Conservation (phyloP, 257 asterid genomes). For the Solanum peruvianum region DNA sequence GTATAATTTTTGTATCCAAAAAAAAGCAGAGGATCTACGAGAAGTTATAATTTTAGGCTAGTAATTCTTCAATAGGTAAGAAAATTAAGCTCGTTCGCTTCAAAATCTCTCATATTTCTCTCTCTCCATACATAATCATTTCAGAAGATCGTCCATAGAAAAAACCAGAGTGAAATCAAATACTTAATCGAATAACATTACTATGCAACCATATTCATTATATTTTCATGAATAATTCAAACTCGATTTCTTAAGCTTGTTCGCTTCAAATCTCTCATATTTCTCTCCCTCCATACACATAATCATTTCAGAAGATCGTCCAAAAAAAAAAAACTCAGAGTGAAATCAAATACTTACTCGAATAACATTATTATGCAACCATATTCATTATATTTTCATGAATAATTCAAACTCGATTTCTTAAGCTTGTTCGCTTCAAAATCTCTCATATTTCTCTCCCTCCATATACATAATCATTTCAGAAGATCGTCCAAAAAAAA, state of each 20-base stretch:
- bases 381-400: background rate
- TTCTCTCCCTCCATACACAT: background rate
- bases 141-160: background rate
- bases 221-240: no score
- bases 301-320: background rate
- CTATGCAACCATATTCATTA: background rate
- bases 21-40: background rate
- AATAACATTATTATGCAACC: background rate
- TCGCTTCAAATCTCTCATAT: background rate
- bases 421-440: background rate
- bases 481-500: background rate
- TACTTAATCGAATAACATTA: background rate
- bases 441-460: background rate
- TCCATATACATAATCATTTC: background rate
- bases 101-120: background rate
- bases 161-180: background rate
- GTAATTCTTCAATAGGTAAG: background rate
- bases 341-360: background rate
- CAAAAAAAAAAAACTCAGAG: background rate
- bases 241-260: background rate
- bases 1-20: background rate
- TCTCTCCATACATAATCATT: background rate
- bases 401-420: background rate
- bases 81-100: background rate
- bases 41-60: background rate